Conservation (phyloP, 345 rosid genomes). For the Orychophragmus violaceus region DNA sequence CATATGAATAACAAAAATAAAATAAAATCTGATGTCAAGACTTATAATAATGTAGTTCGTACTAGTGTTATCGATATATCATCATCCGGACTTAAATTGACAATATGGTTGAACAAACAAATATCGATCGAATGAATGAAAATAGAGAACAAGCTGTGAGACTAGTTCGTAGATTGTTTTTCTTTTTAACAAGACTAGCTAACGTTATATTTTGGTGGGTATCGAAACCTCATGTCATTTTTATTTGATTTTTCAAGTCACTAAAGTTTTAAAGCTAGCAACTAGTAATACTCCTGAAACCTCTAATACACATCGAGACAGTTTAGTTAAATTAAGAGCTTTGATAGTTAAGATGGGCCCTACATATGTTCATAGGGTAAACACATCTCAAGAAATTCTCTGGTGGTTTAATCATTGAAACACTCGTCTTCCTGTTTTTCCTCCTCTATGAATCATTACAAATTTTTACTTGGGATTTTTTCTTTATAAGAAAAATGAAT, state of each 20-base stretch:
- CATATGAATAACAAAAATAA: background rate
- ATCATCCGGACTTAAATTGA: no score
- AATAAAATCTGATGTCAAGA: no score
- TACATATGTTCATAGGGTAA: slow-evolving; percentile 22
- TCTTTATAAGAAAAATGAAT: background rate
- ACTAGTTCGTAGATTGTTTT: background rate
- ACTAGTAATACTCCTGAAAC: background rate
- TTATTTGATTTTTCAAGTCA: background rate
- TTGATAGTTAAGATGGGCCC: slow-evolving; percentile 16
- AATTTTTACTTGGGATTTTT: background rate
- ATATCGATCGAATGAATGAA: background rate
- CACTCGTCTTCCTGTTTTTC: slow-evolving; percentile 14
- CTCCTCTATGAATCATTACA: slow-evolving; percentile 26
- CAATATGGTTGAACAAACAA: no score
- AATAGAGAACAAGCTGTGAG: background rate
- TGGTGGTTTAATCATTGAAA: slow-evolving; percentile 30
- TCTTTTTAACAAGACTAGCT: background rate
- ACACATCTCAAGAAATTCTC: slow-evolving; percentile 27
- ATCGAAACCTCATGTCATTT: background rate
- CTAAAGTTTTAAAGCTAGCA: background rate
- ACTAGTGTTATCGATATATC: no score
- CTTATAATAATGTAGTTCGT: no score
- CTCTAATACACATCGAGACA: background rate
- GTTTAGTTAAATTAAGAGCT: slow-evolving; percentile 9
- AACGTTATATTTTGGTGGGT: background rate